Percentiles rank a stretch among this genome's conserved stretches.
These are phyloP conservation scores for Digitaria exilis DNA, from an alignment of 202 grass and related monocot species.

Conservation along the genomic window DNA sequence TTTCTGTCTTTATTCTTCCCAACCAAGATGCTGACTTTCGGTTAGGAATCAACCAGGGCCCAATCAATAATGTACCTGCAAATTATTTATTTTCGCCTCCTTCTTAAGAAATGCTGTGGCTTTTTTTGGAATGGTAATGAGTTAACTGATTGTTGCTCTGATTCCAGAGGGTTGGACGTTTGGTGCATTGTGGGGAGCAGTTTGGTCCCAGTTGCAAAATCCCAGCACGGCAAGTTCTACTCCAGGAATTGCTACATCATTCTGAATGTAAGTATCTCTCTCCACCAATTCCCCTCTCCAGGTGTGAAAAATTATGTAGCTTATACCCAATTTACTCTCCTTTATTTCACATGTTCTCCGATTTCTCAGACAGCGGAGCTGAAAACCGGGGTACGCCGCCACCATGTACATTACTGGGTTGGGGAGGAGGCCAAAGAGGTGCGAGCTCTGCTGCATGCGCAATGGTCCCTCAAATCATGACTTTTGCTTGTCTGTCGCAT, in stretches of 20 bases:
- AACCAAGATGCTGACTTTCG: background rate
- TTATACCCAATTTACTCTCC: background rate
- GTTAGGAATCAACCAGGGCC: background rate
- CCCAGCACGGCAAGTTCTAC: slow-evolving; percentile 78
- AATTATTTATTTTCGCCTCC: background rate
- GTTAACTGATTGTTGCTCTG: background rate
- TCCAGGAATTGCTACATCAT: slow-evolving; percentile 67
- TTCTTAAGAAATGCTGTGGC: background rate
- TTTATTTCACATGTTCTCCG: slow-evolving; percentile 1
- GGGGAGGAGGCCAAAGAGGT: slow-evolving; percentile 77
- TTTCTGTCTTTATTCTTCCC: background rate
- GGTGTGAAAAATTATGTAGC: background rate
- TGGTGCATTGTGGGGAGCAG: slow-evolving; percentile 71
- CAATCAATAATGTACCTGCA: background rate
- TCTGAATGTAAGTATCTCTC: slow-evolving; percentile 54
- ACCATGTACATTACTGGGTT: slow-evolving; percentile 90
- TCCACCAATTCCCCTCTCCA: background rate
- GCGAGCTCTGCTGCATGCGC: background rate
- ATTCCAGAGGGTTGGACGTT: slow-evolving; percentile 67
- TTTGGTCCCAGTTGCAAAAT: slow-evolving; percentile 57
- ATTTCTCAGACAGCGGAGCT: slow-evolving; percentile 62
- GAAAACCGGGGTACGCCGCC: slow-evolving; percentile 53
- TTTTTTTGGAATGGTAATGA: too few species aligned
- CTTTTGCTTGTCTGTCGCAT: background rate
- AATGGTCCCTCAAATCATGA: slow-evolving; percentile 8